These are phyloP conservation scores for Pleurotus ostreatus DNA, from an alignment of 768 basidiomycete genomes.

Conservation along the genomic window DNA sequence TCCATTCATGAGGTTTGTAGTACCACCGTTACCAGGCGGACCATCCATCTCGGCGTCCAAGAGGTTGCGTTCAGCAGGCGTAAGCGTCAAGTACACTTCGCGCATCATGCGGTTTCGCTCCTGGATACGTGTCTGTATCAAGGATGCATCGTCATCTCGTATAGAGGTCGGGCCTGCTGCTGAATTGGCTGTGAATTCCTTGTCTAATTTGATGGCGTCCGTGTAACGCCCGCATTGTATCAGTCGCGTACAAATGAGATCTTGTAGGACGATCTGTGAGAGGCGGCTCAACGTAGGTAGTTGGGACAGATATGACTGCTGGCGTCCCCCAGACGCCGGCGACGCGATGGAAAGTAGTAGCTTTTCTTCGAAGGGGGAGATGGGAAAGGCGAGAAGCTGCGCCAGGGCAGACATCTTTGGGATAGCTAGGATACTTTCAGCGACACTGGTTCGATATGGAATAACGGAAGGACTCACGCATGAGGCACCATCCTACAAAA, in stretches of 20 bases:
- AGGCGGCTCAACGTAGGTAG: conserved; percentile 22
- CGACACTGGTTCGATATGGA: neutral
- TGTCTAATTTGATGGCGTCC: conserved; percentile 75
- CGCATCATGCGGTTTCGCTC: conserved; percentile 69
- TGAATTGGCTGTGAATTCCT: conserved; percentile 47
- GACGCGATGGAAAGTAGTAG: conserved; percentile 56
- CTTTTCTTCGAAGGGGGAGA: conserved; percentile 61
- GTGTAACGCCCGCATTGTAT: conserved; percentile 67
- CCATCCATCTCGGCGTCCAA: conserved; percentile 57
- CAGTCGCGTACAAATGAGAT: conserved; percentile 75
- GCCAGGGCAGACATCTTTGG: conserved; percentile 56
- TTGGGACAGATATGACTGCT: conserved; percentile 2
- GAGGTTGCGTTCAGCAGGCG: conserved; percentile 57
- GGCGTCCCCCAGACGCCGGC: conserved; percentile 41
- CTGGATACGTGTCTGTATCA: conserved; percentile 31
- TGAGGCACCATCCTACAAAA: conserved; percentile 64
- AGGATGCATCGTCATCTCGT: conserved; percentile 22
- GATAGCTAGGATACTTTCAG: conserved; percentile 36
- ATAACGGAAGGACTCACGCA: conserved; percentile 44
- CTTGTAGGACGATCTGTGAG: conserved; percentile 58
- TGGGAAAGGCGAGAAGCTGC: conserved; percentile 61
- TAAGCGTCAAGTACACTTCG: conserved; percentile 61
- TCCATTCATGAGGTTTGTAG: conserved; percentile 1
- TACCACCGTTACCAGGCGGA: conserved; percentile 7
- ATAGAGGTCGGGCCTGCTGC: conserved; percentile 13